phyloP scores from a whole-genome alignment of 1,284 basidiomycete genomes.

The Amylostereum areolatum region DNA sequence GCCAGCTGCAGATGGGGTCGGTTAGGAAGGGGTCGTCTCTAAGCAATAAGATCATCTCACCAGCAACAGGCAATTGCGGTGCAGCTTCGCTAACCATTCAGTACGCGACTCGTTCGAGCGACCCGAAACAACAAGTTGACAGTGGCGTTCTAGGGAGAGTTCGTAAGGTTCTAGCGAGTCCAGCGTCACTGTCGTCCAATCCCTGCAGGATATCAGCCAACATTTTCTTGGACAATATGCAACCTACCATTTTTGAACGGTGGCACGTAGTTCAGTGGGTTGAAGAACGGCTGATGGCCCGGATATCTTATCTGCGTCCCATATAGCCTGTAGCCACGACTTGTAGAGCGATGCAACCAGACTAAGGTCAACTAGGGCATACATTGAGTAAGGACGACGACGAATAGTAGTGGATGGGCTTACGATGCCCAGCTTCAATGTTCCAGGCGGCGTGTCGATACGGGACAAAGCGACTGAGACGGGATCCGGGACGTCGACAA shows the following conservation, averaged over 20 bases:
- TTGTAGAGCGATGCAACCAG: constrained; percentile 26
- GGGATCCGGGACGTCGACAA: constrained; percentile 23
- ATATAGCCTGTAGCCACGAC: constrained; percentile 48
- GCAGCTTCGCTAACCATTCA: constrained; percentile 7
- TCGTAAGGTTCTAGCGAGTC: constrained; percentile 15
- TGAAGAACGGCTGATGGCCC: constrained; percentile 22
- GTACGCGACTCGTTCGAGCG: constrained; percentile 1
- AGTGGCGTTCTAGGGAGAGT: constrained; percentile 15
- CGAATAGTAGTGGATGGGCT: background rate
- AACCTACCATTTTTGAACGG: constrained; percentile 20
- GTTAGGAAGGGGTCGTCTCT: background rate
- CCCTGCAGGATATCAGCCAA: constrained; percentile 12
- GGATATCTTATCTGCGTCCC: constrained; percentile 23
- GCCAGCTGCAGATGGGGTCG: constrained; percentile 23
- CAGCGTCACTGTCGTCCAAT: constrained; percentile 16
- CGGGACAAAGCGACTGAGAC: constrained; percentile 37
- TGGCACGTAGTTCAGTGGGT: constrained; percentile 20
- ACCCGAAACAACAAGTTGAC: constrained; percentile 7
- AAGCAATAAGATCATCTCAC: constrained; percentile 1
- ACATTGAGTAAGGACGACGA: constrained; percentile 4
- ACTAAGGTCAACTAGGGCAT: background rate
- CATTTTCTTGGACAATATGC: background rate
- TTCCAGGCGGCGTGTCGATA: constrained; percentile 56
- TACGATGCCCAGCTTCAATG: constrained; percentile 19
- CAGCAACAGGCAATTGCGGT: constrained; percentile 8